Base-by-base conservation (phyloP, 2,329 filamentous ascomycete species). In the Pyrenochaeta sp. region DNA sequence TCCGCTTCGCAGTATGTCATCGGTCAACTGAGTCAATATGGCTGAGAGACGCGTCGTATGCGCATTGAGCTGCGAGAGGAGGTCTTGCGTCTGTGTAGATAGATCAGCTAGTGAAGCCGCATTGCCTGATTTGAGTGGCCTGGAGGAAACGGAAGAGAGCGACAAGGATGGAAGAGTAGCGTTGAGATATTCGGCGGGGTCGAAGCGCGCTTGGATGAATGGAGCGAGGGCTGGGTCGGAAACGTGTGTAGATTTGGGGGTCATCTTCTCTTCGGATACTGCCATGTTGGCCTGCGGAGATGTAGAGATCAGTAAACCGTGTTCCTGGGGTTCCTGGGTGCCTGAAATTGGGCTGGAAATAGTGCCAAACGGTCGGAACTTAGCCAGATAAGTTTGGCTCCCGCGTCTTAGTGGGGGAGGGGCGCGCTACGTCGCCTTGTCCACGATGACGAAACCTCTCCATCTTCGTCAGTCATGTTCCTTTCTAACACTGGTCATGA, bases 1-100 rank as follows among this genome's bases (percentile, higher is more conserved):
- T 27, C 93, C 92, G 71, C 92, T 93, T 56, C 95, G 87, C 61
- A 99, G 79, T 62, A 99, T 98, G 67, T 98, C 95, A 77, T 99
- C 94, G 10, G 95, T 97, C 58, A 98, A 83, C 71, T 94, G 90
- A 32, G 93, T 97, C 56, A 99, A 84, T 45, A 89, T 91, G 52
- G 85, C 88, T 13, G 93, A 92, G 7, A 97, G 82, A 45, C 93
- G 87, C 19, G 92, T 90, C 1, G 93, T 96, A 75, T 97, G 92
- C 8, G 92, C 90, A 72, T 91, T 96, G 71, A 98, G 87, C 72
- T 94, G 91, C 1, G 93, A 91, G 46, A 97, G 84, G n/a, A 96
- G 84, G 3, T 88, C 84, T 77, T 97, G 93, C 0, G 93, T 90
- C 72, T 93, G 91, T 0, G 88, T 84, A 1, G 92, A 93, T 50